phyloP scores from a whole-genome alignment of 345 rosid genomes.

The Eucalyptus fibrosa region DNA sequence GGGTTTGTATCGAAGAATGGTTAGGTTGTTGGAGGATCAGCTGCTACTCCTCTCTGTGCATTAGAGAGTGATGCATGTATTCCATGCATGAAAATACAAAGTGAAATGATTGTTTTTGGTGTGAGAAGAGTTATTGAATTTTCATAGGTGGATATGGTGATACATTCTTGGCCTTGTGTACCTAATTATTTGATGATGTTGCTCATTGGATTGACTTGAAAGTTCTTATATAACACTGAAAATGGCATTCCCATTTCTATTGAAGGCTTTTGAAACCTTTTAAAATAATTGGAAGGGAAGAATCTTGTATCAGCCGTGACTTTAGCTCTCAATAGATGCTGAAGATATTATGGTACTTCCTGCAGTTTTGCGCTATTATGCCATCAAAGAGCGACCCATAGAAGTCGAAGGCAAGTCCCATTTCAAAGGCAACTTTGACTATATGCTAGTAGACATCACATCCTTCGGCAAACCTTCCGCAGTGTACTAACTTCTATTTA shows the following conservation, averaged over 20 bases:
- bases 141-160: too few relatives aligned
- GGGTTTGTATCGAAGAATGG: too few relatives aligned
- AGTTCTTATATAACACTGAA: too few relatives aligned
- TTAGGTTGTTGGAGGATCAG: too few relatives aligned
- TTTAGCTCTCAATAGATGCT: background rate
- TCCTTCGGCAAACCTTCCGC: background rate
- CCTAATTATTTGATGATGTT: too few relatives aligned
- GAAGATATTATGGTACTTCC: background rate
- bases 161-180: too few relatives aligned
- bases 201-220: rapidly evolving
- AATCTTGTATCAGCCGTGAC: background rate
- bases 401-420: background rate
- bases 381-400: background rate
- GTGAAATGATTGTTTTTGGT: too few relatives aligned
- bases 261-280: background rate
- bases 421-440: rapidly evolving
- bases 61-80: too few relatives aligned
- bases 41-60: too few relatives aligned
- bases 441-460: background rate
- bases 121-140: too few relatives aligned
- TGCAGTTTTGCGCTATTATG: background rate
- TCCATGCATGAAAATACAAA: too few relatives aligned
- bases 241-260: background rate
- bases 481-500: background rate
- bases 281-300: background rate